Evolutionary conservation across 345 rosid genomes (phyloP).

Genomic region (Citrus mangshanensis): DNA sequence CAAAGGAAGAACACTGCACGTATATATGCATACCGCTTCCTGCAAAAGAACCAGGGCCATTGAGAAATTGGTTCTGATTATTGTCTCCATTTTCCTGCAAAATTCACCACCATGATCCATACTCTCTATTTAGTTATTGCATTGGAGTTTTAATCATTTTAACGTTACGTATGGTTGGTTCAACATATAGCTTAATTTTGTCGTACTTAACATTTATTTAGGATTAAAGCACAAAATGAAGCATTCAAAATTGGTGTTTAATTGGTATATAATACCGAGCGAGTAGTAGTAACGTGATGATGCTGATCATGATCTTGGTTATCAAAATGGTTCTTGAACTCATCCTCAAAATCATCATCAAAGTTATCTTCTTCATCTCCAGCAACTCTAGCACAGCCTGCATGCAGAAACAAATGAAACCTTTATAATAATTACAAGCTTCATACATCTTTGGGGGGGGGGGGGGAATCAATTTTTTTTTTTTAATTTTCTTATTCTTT

Average conservation of each 20-base stretch:
- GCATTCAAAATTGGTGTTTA: not conserved
- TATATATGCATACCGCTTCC: slow-evolving; percentile 59
- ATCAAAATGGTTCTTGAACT: slow-evolving; percentile 43
- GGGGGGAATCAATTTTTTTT: too few relatives aligned
- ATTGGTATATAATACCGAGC: slow-evolving; percentile 30
- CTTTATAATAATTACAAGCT: not conserved
- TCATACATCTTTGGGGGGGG: not conserved
- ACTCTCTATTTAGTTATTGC: not conserved
- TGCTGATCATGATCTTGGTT: slow-evolving; percentile 31
- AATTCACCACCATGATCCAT: not conserved
- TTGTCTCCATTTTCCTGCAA: slow-evolving; percentile 72
- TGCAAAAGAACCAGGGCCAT: slow-evolving; percentile 59
- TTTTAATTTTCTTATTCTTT: too few relatives aligned
- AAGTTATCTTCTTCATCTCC: slow-evolving; percentile 66
- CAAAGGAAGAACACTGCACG: not conserved
- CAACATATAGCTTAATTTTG: too few relatives aligned
- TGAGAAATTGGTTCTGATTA: slow-evolving; percentile 42
- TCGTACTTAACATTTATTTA: not conserved
- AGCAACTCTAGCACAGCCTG: slow-evolving; percentile 66
- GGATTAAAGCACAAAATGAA: not conserved
- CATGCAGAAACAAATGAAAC: not conserved
- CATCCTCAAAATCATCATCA: slow-evolving; percentile 67
- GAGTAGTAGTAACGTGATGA: slow-evolving; percentile 17
- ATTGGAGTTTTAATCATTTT: not conserved
- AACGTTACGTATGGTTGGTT: not conserved